A percentile compares a stretch with the other conserved stretches of the same genome.
Evolutionary conservation across 73 alveolate genomes (phyloP).

Genomic region (Paramecium bursaria): DNA sequence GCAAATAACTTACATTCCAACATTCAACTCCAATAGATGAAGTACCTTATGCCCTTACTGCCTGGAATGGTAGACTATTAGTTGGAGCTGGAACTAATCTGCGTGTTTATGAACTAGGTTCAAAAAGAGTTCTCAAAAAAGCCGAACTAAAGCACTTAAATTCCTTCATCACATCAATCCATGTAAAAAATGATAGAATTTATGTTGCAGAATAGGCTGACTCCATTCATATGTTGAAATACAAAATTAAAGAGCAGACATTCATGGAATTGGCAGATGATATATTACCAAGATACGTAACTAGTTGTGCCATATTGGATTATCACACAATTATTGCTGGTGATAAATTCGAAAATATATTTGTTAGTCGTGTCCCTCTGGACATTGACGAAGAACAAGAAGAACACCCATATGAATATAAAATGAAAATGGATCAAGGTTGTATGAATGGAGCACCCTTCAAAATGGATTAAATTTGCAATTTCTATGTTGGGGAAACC

Average conservation of each 20-base stretch:
- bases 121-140: constrained; percentile 93
- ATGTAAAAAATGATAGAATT: constrained; percentile 92
- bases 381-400: constrained; percentile 95
- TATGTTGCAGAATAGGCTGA: constrained; percentile 91
- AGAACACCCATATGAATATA: constrained; percentile 95
- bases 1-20: constrained; percentile 81
- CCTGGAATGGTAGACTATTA: constrained; percentile 89
- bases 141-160: constrained; percentile 83
- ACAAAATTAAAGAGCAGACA: constrained; percentile 88
- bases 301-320: constrained; percentile 89
- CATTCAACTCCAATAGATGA: constrained; percentile 92
- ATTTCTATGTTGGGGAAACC: constrained; percentile 96
- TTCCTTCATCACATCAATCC: constrained; percentile 80
- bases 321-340: constrained; percentile 95
- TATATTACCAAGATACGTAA: constrained; percentile 95
- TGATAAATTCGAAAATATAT: constrained; percentile 97
- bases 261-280: constrained; percentile 96
- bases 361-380: constrained; percentile 94
- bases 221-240: constrained; percentile 91
- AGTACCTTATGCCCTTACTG: constrained; percentile 91
- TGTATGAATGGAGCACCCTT: constrained; percentile 97
- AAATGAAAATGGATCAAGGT: constrained; percentile 96
- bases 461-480: constrained; percentile 93
- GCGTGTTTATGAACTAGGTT: constrained; percentile 96
- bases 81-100: constrained; percentile 95